phyloP scores from a whole-genome alignment of 345 rosid species.

The Eucalyptus albens region DNA sequence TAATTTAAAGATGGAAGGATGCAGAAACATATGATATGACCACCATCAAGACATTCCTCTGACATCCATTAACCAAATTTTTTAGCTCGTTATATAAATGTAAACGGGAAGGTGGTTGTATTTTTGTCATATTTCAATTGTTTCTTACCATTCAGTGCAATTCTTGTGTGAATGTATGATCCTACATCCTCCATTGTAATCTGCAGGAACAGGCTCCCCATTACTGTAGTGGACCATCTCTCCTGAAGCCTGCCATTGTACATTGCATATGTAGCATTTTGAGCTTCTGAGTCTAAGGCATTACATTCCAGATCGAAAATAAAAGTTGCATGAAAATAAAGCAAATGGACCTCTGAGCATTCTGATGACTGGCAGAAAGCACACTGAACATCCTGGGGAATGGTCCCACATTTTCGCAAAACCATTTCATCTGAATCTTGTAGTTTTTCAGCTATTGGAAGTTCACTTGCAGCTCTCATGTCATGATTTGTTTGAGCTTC shows the following conservation, averaged over 20 bases:
- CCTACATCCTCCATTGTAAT: constrained; percentile 37
- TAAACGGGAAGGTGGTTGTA: neutral
- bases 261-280: neutral
- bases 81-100: neutral
- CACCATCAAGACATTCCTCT: neutral
- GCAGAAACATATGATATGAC: neutral
- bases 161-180: constrained; percentile 65
- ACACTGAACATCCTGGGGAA: constrained; percentile 18
- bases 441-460: constrained; percentile 1
- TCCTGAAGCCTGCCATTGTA: constrained; percentile 53
- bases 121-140: neutral
- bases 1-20: neutral
- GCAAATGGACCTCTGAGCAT: constrained; percentile 47
- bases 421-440: neutral
- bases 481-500: neutral
- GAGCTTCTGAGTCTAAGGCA: neutral
- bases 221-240: constrained; percentile 66
- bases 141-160: constrained; percentile 81
- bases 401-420: constrained; percentile 24
- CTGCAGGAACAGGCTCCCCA: constrained; percentile 58
- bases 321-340: neutral
- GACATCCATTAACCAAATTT: neutral
- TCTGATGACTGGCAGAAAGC: constrained; percentile 74
- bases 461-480: neutral
- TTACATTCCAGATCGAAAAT: neutral